Conservation (phyloP, 2,329 filamentous ascomycete genomes). For the Exophiala sp. region DNA sequence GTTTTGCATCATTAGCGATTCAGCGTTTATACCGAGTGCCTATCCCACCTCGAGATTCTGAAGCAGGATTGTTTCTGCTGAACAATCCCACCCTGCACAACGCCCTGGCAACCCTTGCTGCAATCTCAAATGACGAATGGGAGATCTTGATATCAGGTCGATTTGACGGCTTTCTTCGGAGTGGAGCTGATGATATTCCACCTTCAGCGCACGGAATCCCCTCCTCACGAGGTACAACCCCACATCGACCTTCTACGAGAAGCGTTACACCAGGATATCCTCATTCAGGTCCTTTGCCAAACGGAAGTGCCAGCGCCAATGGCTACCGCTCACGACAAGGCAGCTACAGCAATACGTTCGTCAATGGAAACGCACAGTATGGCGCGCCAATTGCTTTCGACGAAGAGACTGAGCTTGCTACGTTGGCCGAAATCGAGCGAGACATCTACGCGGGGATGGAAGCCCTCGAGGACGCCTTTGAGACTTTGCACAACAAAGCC, state of each 20-base stretch:
- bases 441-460: conserved; percentile 96
- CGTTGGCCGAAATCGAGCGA: conserved; percentile 83
- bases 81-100: conserved; percentile 79
- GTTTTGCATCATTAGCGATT: conserved; percentile 72
- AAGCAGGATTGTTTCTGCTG: conserved; percentile 80
- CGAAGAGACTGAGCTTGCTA: conserved; percentile 88
- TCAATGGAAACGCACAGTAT: conserved; percentile 48
- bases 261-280: conserved; percentile 35
- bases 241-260: conserved; percentile 24
- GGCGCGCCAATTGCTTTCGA: conserved; percentile 81
- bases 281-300: conserved; percentile 34
- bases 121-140: conserved; percentile 92
- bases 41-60: conserved; percentile 73
- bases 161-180: conserved; percentile 94
- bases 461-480: conserved; percentile 87
- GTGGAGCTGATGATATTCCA: conserved; percentile 67
- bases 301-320: conserved; percentile 42
- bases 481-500: conserved; percentile 80
- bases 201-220: conserved; percentile 11
- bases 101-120: conserved; percentile 78
- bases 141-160: conserved; percentile 90
- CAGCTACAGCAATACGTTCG: conserved; percentile 50
- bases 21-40: conserved; percentile 79
- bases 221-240: conserved; percentile 31
- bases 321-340: conserved; percentile 40